Conservation (phyloP, 1,139 yeast genomes). For the Pneumocystis sp. region DNA sequence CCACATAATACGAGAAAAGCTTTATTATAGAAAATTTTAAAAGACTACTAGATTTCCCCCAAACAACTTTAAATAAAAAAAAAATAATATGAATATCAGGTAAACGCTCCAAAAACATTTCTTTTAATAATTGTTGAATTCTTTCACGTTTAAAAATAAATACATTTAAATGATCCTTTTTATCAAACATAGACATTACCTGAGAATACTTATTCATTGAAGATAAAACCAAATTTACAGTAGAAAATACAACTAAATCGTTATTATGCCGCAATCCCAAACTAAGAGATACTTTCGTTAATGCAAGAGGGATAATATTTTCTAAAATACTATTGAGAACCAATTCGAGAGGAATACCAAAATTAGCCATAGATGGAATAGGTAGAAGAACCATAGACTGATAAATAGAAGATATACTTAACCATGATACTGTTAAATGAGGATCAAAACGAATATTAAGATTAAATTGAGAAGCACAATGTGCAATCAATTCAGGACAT, state of each 20-base stretch:
- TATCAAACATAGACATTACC: slow-evolving; percentile 26
- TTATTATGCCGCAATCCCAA: slow-evolving; percentile 44
- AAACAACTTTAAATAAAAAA: slow-evolving; percentile 29
- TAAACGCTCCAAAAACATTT: slow-evolving; percentile 6
- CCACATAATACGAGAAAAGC: not conserved
- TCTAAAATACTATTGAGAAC: slow-evolving; percentile 31
- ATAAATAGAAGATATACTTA: slow-evolving; percentile 52
- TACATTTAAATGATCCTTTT: slow-evolving; percentile 23
- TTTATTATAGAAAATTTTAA: not conserved
- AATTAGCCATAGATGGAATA: slow-evolving; percentile 27
- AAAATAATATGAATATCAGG: slow-evolving; percentile 8
- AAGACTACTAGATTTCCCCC: not conserved
- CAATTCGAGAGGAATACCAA: slow-evolving; percentile 4
- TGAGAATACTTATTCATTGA: slow-evolving; percentile 34
- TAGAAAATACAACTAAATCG: slow-evolving; percentile 49
- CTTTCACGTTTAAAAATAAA: not conserved
- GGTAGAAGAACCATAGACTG: slow-evolving; percentile 44
- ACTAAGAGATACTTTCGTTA: slow-evolving; percentile 43
- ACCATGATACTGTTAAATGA: slow-evolving; percentile 63
- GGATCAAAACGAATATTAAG: slow-evolving; percentile 34
- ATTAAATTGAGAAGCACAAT: slow-evolving; percentile 39
- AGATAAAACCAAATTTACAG: slow-evolving; percentile 44
- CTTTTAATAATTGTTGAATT: not conserved
- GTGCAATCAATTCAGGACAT: slow-evolving; percentile 59
- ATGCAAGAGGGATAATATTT: slow-evolving; percentile 47